Conservation (phyloP, 2,329 filamentous ascomycete genomes). For the Grosmannia penicillata region DNA sequence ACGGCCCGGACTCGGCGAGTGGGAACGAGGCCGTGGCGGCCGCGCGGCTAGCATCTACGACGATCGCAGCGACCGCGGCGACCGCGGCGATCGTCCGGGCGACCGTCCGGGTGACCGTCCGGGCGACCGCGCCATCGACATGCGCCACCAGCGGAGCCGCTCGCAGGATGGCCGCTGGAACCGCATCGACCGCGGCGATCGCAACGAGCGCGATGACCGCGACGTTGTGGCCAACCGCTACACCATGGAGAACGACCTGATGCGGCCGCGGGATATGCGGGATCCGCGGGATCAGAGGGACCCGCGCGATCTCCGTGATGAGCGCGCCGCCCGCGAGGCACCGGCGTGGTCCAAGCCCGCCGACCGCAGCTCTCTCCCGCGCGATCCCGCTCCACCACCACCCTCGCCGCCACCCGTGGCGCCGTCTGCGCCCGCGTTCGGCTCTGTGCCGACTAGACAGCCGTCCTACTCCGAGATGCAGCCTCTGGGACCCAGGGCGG, state of each 20-base stretch:
- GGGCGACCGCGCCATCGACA: too few relatives aligned
- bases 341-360: constrained; percentile 31
- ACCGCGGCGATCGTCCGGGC: too few relatives aligned
- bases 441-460: constrained; percentile 35
- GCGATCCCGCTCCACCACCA: constrained; percentile 28
- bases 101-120: too few relatives aligned
- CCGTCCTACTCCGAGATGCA: constrained; percentile 16
- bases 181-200: constrained; percentile 33
- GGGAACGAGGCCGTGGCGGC: constrained; percentile 32
- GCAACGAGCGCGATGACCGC: constrained; percentile 23
- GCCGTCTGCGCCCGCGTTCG: constrained; percentile 43
- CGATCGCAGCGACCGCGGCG: constrained; percentile 32
- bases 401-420: constrained; percentile 43
- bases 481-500: constrained; percentile 27
- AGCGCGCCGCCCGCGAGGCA: constrained; percentile 28
- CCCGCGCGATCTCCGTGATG: constrained; percentile 16
- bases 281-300: constrained; percentile 21
- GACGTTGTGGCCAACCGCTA: too few relatives aligned
- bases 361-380: constrained; percentile 32
- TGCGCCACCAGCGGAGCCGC: constrained; percentile 47
- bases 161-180: constrained; percentile 49
- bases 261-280: constrained; percentile 32
- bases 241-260: constrained; percentile 19
- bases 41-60: constrained; percentile 35
- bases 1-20: constrained; percentile 34